A percentile compares a stretch with the other conserved stretches of the same genome.
phyloP scores from a whole-genome alignment of 176 grass and related monocot genomes.

The Microstegium vimineum region DNA sequence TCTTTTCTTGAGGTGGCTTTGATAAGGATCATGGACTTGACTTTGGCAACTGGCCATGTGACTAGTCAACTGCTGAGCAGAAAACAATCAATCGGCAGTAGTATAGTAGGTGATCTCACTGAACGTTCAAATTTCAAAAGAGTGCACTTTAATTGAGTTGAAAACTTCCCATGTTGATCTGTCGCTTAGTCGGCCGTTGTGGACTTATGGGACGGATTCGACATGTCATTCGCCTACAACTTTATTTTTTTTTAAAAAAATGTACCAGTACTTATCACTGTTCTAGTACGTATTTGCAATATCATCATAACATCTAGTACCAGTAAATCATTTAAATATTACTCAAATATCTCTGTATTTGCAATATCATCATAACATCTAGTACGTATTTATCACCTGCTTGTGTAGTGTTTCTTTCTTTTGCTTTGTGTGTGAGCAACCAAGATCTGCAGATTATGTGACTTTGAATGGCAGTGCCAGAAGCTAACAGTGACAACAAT shows the following conservation, averaged over 20 bases:
- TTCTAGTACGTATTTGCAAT: background rate
- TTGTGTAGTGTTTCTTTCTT: background rate
- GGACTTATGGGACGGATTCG: background rate
- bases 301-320: background rate
- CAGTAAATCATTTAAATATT: background rate
- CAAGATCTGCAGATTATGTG: background rate
- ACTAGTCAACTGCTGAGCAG: slow-evolving; percentile 29
- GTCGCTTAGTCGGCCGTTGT: background rate
- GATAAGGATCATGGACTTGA: slow-evolving; percentile 25
- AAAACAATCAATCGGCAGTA: background rate
- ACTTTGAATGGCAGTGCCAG: background rate
- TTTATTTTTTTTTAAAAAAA: background rate
- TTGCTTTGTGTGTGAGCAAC: background rate
- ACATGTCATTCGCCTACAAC: background rate
- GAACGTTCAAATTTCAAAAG: slow-evolving; percentile 16
- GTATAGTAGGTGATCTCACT: background rate
- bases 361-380: background rate
- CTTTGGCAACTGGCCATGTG: slow-evolving; percentile 20
- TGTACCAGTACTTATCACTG: background rate
- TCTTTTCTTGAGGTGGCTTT: background rate
- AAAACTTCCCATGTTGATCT: background rate
- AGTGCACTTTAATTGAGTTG: background rate
- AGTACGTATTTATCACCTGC: background rate
- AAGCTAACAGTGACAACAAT: background rate
- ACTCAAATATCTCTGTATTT: background rate